Evolutionary conservation across 805 yeast species (phyloP).

Genomic region (Candida methanosorbosa): DNA sequence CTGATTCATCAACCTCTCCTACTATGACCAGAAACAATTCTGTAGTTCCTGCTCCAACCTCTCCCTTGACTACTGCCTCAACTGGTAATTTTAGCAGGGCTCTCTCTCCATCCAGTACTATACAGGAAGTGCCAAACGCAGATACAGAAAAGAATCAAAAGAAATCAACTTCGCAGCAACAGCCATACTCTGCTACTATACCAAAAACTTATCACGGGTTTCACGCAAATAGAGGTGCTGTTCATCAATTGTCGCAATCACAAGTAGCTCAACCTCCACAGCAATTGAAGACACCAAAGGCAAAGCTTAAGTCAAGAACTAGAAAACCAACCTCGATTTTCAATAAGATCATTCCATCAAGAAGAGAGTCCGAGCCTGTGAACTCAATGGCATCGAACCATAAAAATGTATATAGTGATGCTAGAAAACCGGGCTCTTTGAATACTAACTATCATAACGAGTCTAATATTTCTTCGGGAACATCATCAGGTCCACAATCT

Average conservation of each 20-base stretch:
- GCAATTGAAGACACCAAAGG: conserved; percentile 5
- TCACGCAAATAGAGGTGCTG: background rate
- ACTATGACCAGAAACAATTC: conserved; percentile 1
- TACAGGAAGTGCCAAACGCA: background rate
- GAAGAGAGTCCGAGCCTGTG: conserved; percentile 18
- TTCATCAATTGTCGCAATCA: background rate
- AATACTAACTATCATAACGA: too few species aligned
- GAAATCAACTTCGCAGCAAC: background rate
- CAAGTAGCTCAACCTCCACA: background rate
- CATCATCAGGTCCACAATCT: conserved; percentile 1
- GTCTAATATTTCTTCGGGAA: too few species aligned
- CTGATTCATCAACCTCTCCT: background rate
- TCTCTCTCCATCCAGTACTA: too few species aligned
- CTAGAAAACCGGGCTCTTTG: background rate
- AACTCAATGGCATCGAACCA: background rate
- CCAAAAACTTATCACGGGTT: background rate
- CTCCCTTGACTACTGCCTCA: background rate
- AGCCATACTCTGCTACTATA: background rate
- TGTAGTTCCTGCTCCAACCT: background rate
- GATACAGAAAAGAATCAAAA: background rate
- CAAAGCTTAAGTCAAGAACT: too few species aligned
- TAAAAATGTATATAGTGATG: too few species aligned
- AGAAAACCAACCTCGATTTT: conserved; percentile 15
- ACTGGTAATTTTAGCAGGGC: too few species aligned
- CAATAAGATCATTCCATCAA: conserved; percentile 16